These are phyloP conservation scores for Cryptococcus wingfieldii DNA, from an alignment of 1,284 basidiomycete species.

Conservation along the genomic window DNA sequence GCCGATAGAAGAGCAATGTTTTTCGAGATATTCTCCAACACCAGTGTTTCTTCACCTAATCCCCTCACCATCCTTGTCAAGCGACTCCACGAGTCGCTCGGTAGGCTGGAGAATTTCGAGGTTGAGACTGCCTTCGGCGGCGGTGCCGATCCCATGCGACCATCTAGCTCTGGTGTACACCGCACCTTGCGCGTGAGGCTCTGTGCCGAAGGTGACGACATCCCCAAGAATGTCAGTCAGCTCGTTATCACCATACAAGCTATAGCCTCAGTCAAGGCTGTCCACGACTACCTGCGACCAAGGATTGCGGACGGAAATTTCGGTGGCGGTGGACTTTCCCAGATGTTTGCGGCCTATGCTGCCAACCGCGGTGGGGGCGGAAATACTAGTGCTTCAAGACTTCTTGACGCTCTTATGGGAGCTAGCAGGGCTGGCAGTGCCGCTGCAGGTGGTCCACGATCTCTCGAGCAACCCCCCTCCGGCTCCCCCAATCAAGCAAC, in stretches of 20 bases:
- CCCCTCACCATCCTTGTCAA: slow-evolving; percentile 81
- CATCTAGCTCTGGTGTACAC: slow-evolving; percentile 18
- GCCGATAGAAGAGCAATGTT: slow-evolving; percentile 64
- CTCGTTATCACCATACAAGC: slow-evolving; percentile 94
- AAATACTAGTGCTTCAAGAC: slow-evolving; percentile 50
- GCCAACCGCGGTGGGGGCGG: slow-evolving; percentile 46
- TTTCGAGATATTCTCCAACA: slow-evolving; percentile 65
- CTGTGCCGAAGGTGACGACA: slow-evolving; percentile 76
- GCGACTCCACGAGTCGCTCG: slow-evolving; percentile 88
- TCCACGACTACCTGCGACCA: slow-evolving; percentile 89
- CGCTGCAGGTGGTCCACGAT: slow-evolving; percentile 14
- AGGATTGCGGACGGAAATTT: slow-evolving; percentile 67
- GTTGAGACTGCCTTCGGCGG: slow-evolving; percentile 68
- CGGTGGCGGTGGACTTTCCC: slow-evolving; percentile 62
- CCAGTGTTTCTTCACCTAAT: slow-evolving; percentile 53
- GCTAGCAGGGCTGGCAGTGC: slow-evolving; percentile 8
- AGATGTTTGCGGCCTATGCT: slow-evolving; percentile 85
- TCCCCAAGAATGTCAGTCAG: slow-evolving; percentile 77
- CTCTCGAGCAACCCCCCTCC: slow-evolving; percentile 10
- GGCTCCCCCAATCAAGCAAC: neutral
- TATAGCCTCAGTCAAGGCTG: slow-evolving; percentile 90
- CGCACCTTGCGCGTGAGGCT: slow-evolving; percentile 69
- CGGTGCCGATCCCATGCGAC: slow-evolving; percentile 21
- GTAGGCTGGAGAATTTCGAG: slow-evolving; percentile 89
- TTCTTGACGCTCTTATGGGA: slow-evolving; percentile 51